phyloP scores from a whole-genome alignment of 2,329 filamentous ascomycete species.

The Alternaria sp. region DNA sequence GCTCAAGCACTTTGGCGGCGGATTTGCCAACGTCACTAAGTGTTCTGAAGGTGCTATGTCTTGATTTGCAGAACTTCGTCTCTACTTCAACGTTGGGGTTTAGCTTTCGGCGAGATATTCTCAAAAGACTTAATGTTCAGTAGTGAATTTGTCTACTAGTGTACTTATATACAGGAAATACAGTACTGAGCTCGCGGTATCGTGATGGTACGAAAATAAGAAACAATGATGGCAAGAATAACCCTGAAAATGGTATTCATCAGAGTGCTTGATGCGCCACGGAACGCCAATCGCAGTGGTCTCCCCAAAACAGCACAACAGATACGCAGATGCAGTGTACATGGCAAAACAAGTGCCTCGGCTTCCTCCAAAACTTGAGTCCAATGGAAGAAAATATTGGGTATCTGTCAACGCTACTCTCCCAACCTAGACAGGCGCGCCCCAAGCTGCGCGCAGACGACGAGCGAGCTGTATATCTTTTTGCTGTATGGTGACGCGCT shows the following conservation, averaged over 20 bases:
- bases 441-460: constrained; percentile 82
- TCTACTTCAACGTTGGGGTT: background rate
- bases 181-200: background rate
- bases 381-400: constrained; percentile 15
- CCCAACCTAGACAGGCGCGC: constrained; percentile 43
- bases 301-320: background rate
- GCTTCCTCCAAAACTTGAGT: background rate
- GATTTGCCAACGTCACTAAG: background rate
- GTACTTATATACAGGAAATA: background rate
- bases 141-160: background rate
- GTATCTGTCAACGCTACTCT: constrained; percentile 18
- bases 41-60: too few species aligned
- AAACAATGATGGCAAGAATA: background rate
- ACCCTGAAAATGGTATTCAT: background rate
- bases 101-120: background rate
- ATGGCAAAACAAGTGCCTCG: background rate
- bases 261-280: background rate
- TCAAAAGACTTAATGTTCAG: too few species aligned
- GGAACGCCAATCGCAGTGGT: constrained; percentile 15
- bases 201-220: background rate
- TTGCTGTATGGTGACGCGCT: constrained; percentile 97
- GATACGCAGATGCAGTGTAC: background rate
- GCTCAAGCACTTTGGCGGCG: constrained; percentile 1
- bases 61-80: too few species aligned
- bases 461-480: constrained; percentile 98